Conservation (phyloP, 352 stramenopile genomes). For the Phytophthora constricta region DNA sequence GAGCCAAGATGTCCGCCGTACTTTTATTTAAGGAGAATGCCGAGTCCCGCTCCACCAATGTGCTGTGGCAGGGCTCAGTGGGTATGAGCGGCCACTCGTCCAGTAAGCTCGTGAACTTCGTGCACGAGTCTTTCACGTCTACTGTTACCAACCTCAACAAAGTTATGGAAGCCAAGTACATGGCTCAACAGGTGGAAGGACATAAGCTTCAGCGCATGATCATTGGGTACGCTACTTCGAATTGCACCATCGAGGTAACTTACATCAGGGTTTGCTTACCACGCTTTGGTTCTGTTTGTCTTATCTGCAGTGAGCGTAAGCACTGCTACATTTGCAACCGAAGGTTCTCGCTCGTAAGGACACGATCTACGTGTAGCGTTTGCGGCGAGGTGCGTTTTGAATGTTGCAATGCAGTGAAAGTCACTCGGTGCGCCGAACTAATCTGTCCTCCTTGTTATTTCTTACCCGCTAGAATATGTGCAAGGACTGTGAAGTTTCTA, state of each 20-base stretch:
- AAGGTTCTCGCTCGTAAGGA: constrained; percentile 72
- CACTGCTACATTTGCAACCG: constrained; percentile 76
- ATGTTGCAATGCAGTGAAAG: not conserved
- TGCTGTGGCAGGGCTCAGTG: constrained; percentile 69
- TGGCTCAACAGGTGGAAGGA: constrained; percentile 59
- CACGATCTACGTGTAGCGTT: constrained; percentile 66
- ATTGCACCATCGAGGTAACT: not conserved
- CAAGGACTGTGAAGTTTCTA: constrained; percentile 67
- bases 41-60: constrained; percentile 44
- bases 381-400: constrained; percentile 56
- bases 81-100: constrained; percentile 47
- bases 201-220: constrained; percentile 48
- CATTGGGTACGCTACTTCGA: constrained; percentile 42
- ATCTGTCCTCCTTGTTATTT: not conserved
- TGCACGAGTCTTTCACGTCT: constrained; percentile 69
- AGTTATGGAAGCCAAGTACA: constrained; percentile 63
- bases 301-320: constrained; percentile 53
- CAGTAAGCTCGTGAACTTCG: constrained; percentile 50
- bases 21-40: constrained; percentile 64
- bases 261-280: constrained; percentile 10
- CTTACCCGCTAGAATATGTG: constrained; percentile 51
- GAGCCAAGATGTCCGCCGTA: constrained; percentile 60
- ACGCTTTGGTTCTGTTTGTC: constrained; percentile 6
- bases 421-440: constrained; percentile 2
- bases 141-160: constrained; percentile 64